These are phyloP conservation scores for Ceratonia siliqua DNA, from an alignment of 306 rosid genomes.

Conservation along the genomic window DNA sequence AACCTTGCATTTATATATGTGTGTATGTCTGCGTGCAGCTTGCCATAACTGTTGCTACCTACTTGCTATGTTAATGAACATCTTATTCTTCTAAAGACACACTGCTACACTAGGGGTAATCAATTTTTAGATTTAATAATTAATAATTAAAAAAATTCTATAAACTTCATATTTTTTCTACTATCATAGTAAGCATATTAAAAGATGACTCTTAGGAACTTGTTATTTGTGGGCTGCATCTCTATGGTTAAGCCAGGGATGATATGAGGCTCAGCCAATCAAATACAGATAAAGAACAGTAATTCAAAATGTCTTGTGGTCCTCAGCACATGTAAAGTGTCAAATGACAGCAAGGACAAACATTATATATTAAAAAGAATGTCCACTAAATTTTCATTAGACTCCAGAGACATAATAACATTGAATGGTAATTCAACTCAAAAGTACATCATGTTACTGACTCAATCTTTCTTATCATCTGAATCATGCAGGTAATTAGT, in stretches of 20 bases:
- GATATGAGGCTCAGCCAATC: neutral
- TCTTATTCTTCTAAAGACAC: neutral
- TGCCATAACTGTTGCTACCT: neutral
- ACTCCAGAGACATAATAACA: neutral
- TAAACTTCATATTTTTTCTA: too few species aligned
- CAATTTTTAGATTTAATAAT: too few species aligned
- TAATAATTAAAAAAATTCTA: too few species aligned
- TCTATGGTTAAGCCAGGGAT: neutral
- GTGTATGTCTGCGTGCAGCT: neutral
- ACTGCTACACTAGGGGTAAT: neutral
- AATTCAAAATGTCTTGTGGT: neutral
- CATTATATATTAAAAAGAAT: neutral
- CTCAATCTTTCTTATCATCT: neutral
- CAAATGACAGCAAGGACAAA: neutral
- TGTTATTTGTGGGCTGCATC: too few species aligned
- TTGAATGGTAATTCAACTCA: neutral
- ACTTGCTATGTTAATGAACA: neutral
- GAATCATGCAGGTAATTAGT: neutral
- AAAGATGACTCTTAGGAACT: too few species aligned
- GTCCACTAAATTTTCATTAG: neutral
- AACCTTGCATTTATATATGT: neutral
- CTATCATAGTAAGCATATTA: too few species aligned
- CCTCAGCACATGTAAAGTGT: neutral
- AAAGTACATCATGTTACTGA: neutral
- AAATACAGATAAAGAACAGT: neutral